Percentiles rank a stretch among this genome's conserved stretches.
phyloP scores from a whole-genome alignment of 1,284 basidiomycete species.

The Apiotrichum porosum region DNA sequence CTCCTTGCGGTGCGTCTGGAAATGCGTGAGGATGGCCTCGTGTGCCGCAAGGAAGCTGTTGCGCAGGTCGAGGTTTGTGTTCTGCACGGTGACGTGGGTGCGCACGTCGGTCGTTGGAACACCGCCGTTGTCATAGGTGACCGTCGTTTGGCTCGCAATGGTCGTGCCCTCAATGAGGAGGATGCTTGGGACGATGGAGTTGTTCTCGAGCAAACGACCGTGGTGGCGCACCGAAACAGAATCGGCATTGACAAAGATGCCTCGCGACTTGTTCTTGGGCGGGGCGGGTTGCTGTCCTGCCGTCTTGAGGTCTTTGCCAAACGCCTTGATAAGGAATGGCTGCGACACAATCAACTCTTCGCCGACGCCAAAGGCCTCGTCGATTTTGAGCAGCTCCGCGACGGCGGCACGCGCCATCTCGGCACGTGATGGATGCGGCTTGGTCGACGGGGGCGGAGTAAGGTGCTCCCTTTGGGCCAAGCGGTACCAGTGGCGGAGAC shows the following conservation, averaged over 20 bases:
- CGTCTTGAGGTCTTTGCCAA: conserved; percentile 15
- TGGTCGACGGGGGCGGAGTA: neutral
- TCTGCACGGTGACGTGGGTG: conserved; percentile 18
- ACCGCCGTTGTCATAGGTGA: conserved; percentile 9
- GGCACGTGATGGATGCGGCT: neutral
- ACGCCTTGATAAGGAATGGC: conserved; percentile 29
- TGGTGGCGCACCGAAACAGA: conserved; percentile 21
- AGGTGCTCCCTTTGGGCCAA: neutral
- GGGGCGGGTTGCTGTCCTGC: conserved; percentile 8
- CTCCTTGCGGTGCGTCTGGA: conserved; percentile 7
- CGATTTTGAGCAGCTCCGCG: conserved; percentile 17
- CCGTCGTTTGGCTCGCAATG: conserved; percentile 3
- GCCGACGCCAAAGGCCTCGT: conserved; percentile 23
- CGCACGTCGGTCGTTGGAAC: conserved; percentile 12
- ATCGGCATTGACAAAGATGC: conserved; percentile 22
- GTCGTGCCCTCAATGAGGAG: conserved; percentile 19
- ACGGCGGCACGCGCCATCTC: conserved; percentile 24
- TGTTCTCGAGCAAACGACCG: conserved; percentile 22
- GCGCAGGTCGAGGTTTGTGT: conserved; percentile 17
- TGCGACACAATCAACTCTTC: conserved; percentile 24
- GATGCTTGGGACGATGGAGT: conserved; percentile 16
- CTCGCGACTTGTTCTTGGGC: conserved; percentile 9
- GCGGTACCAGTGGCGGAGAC: conserved; percentile 37
- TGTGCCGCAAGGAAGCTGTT: conserved; percentile 26
- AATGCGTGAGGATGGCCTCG: conserved; percentile 9